A percentile compares a stretch with the other conserved stretches of the same genome.
These are phyloP conservation scores for Paecilomyces sp. DNA, from an alignment of 2,329 filamentous ascomycete genomes.

Conservation along the genomic window DNA sequence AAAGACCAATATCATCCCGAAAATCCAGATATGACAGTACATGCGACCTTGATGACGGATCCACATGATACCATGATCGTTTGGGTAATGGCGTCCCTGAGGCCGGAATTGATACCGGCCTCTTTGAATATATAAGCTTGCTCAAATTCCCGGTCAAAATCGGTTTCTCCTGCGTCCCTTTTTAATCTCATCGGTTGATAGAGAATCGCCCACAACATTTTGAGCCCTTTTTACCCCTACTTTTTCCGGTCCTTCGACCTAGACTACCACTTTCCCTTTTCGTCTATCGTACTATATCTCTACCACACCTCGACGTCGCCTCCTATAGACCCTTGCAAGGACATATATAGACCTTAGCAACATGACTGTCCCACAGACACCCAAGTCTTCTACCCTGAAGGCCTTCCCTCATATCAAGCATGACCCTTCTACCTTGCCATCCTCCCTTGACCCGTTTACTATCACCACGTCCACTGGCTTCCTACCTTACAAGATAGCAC, in stretches of 20 bases:
- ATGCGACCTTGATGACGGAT: conserved; percentile 11
- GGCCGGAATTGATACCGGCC: conserved; percentile 42
- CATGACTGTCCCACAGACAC: conserved; percentile 28
- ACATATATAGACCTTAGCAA: conserved; percentile 7
- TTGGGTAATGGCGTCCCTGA: conserved; percentile 33
- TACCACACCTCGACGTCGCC: background rate
- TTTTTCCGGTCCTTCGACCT: conserved; percentile 1
- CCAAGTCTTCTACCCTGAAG: conserved; percentile 29
- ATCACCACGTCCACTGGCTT: conserved; percentile 41
- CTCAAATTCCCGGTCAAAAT: conserved; percentile 22
- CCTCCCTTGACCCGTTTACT: conserved; percentile 40
- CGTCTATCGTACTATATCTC: conserved; percentile 1
- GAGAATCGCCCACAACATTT: background rate
- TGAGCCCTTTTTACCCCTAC: conserved; percentile 7
- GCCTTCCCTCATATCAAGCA: conserved; percentile 38
- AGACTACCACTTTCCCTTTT: conserved; percentile 1
- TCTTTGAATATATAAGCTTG: conserved; percentile 37
- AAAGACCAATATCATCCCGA: background rate
- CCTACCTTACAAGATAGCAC: conserved; percentile 33
- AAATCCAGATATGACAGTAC: conserved; percentile 4
- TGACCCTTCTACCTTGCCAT: conserved; percentile 33
- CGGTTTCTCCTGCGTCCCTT: conserved; percentile 11
- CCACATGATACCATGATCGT: conserved; percentile 19
- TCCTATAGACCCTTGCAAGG: background rate
- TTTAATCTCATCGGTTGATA: conserved; percentile 7